Base-by-base conservation (phyloP, 441 rosid genomes). In the Iberis amara region DNA sequence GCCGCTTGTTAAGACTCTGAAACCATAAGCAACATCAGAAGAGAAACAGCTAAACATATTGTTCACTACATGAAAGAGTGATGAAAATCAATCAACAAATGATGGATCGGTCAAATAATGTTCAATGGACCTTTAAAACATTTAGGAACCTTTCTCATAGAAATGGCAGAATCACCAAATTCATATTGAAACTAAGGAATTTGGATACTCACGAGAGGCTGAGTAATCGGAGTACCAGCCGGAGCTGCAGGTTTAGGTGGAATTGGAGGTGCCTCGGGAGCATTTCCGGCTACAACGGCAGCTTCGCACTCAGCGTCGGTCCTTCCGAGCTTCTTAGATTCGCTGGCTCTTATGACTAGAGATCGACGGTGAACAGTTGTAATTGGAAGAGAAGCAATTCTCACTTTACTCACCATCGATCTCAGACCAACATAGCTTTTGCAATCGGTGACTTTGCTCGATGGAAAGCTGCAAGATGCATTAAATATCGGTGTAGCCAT, bases 241-340 rank as follows among this genome's bases (percentile, higher is more conserved):
- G 98, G 96, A 30, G 89, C 73, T 2, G 68, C 88, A 2, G 96
- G 85, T 65, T 58, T 86, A 12, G 88, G 86, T 8, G 82, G 96
- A 35, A 79, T 75, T 4, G 94, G 85, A 73, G 96, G 98, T 18
- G 94, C 87, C 32, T 88, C 81, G 0, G 95, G 96, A 23, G 71
- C 82, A 32, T 76, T 79, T 9, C 98, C 98, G 0, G 83, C 83
- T 18, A 73, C 91, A 57, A 91, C 89, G 4, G 83, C 89, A 5
- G 95, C 94, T 68, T 91, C 98, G 4, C 87, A 88, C 55, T 91
- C 94, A 9, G 86, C 96, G 28, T 80, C 89, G 24, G 55, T 83
- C 62, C 65, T 57, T 9, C 96, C 96, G 32, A 75, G 31, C 77
- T 85, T 85, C 70, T 79, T 77, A 0, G 61, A 59, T 41, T 79